A percentile compares a stretch with the other conserved stretches of the same genome.
phyloP scores from a whole-genome alignment of 2,329 filamentous ascomycete genomes.

The Pseudocercospora musae region DNA sequence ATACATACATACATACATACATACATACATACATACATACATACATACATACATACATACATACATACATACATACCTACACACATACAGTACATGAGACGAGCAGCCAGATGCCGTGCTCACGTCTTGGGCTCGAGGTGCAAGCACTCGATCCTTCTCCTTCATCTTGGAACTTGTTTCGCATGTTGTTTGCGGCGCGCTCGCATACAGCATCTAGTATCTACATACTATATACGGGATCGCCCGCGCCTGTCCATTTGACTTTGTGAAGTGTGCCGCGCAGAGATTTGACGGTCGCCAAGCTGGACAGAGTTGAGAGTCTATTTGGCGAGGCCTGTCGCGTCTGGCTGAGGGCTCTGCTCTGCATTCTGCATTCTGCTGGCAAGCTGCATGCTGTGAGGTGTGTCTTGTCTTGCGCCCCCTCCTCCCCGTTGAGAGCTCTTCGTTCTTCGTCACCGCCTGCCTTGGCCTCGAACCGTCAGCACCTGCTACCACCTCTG shows the following conservation, averaged over 20 bases:
- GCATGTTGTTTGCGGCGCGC: neutral
- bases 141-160: neutral
- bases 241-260: constrained; percentile 42
- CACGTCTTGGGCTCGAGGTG: neutral
- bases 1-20: too few species aligned
- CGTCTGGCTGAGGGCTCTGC: too few species aligned
- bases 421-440: neutral
- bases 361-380: too few species aligned
- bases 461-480: neutral
- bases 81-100: too few species aligned
- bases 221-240: too few species aligned
- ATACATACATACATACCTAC: too few species aligned
- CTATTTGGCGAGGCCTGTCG: neutral
- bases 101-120: neutral
- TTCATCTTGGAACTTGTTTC: neutral
- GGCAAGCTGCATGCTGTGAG: neutral
- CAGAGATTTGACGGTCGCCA: neutral
- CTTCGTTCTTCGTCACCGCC: constrained; percentile 1
- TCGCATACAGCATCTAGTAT: neutral
- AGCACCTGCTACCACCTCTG: too few species aligned
- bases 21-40: too few species aligned
- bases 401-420: neutral
- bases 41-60: too few species aligned
- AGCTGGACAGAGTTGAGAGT: neutral
- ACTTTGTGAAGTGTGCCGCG: constrained; percentile 41